Evolutionary conservation across 345 rosid genomes (phyloP).

Genomic region (Erodium maritimum): DNA sequence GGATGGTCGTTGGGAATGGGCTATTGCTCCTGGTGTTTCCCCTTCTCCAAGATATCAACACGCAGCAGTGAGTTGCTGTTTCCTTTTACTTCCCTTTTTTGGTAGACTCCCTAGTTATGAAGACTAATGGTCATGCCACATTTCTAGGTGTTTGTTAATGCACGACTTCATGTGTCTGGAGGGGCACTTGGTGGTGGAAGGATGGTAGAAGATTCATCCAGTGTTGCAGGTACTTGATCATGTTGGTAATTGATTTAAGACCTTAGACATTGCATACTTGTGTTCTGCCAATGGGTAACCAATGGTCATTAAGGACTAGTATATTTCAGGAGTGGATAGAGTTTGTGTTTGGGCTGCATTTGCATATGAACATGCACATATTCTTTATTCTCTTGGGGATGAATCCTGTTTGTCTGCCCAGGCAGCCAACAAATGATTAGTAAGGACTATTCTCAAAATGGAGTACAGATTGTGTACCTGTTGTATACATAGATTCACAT

Average conservation of each 20-base stretch:
- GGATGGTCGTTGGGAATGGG: conserved; percentile 99
- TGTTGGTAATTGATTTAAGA: neutral
- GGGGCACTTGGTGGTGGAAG: conserved; percentile 99
- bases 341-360: too few relatives aligned
- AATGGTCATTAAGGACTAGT: too few relatives aligned
- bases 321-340: too few relatives aligned
- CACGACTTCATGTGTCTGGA: conserved; percentile 97
- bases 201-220: conserved; percentile 98
- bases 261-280: neutral
- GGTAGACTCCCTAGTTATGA: neutral
- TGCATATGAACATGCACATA: too few relatives aligned
- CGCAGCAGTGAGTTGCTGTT: conserved; percentile 72
- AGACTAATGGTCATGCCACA: conserved; percentile 7
- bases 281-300: too few relatives aligned
- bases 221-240: conserved; percentile 75
- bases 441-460: too few relatives aligned
- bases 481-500: too few relatives aligned
- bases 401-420: too few relatives aligned
- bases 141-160: conserved; percentile 89
- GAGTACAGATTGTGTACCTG: too few relatives aligned
- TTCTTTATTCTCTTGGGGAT: too few relatives aligned
- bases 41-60: conserved; percentile 99
- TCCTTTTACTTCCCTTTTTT: conserved; percentile 5
- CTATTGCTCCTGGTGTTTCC: conserved; percentile 98
- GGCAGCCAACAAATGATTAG: too few relatives aligned